Evolutionary conservation across 176 grass and related monocot genomes (phyloP), one percentile per base, ranked within the genome.

Genomic region (Typha latifolia): DNA sequence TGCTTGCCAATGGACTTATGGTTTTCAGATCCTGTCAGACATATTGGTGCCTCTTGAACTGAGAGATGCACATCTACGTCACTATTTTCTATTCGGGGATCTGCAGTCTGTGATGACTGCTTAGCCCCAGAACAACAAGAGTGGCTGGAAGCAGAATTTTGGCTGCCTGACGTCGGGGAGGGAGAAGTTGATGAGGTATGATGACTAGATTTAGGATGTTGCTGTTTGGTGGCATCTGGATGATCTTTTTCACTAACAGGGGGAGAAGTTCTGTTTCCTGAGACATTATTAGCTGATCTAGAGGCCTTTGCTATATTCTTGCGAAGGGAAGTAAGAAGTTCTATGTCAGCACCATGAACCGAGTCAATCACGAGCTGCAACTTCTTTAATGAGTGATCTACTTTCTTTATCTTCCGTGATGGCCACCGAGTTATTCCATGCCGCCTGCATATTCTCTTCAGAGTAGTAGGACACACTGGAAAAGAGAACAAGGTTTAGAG

Each of bases 371-470:
- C 87, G 27, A 84, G 72, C 71, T 93, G 94, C 66, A 93, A 76
- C 77, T 87, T 97, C 70, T 76, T 90, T 76, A 92, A 77, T 66
- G 94, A 97, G 62, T 93, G 94, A 55, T 97, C 89, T 73, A 97
- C 89, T 75, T 93, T 97, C 84, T 97, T 97, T 62, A 97, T 90
- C 63, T 92, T 97, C 24, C 94, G 75, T 10, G 94, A 92, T 57
- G 94, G 94, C 94, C 94, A 97, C 12, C 94, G 85, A 23, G 63
- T 82, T 90, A 97, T 97, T 24, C 93, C 93, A 51, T 97, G 89
- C 49, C 86, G 85, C 74, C 93, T 79, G 82, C 93, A 97, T 86
- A 97, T 97, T 92, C 93, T 92, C 82, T 97, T 97, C 32, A 97
- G 93, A 75, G 93, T 97, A 23, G 88, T 97, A 68, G 93, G 89